A percentile compares a stretch with the other conserved stretches of the same genome.
phyloP scores from a whole-genome alignment of 805 yeast genomes.

The Scheffersomyces coipomensis region DNA sequence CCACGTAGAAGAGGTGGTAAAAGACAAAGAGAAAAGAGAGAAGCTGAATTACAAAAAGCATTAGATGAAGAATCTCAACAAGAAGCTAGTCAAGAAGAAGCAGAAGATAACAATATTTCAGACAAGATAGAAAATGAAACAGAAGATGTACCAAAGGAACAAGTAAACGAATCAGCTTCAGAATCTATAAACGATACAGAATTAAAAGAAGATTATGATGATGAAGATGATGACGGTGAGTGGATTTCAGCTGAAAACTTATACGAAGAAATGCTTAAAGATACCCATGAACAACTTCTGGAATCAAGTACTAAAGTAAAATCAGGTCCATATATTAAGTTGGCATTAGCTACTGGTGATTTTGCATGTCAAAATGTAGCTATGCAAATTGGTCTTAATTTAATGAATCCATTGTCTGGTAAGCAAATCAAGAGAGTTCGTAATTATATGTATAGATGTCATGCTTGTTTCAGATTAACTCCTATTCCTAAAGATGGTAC shows the following conservation, averaged over 20 bases:
- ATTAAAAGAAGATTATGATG: conserved; percentile 55
- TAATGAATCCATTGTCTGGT: conserved; percentile 84
- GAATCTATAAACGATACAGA: no score
- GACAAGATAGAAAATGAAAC: conserved; percentile 1
- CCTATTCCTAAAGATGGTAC: conserved; percentile 76
- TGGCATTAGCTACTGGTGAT: conserved; percentile 92
- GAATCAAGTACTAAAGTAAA: conserved; percentile 24
- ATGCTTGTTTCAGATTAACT: conserved; percentile 86
- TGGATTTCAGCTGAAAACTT: conserved; percentile 95
- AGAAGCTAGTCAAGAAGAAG: conserved; percentile 8
- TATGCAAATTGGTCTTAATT: conserved; percentile 81
- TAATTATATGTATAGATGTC: conserved; percentile 94
- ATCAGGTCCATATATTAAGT: conserved; percentile 47
- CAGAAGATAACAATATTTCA: conserved; percentile 8
- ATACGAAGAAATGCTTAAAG: conserved; percentile 65
- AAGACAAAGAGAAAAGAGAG: conserved; percentile 60
- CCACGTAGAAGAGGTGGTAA: conserved; percentile 62
- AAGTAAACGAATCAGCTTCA: conserved; percentile 1
- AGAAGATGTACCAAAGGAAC: background rate
- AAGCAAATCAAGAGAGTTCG: conserved; percentile 79
- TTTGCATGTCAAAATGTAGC: conserved; percentile 97
- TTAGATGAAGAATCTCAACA: conserved; percentile 15
- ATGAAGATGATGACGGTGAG: conserved; percentile 78
- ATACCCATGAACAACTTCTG: conserved; percentile 56
- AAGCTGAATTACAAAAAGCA: conserved; percentile 31